Conservation (phyloP, 2,329 filamentous ascomycete species). For the Fusarium poae region DNA sequence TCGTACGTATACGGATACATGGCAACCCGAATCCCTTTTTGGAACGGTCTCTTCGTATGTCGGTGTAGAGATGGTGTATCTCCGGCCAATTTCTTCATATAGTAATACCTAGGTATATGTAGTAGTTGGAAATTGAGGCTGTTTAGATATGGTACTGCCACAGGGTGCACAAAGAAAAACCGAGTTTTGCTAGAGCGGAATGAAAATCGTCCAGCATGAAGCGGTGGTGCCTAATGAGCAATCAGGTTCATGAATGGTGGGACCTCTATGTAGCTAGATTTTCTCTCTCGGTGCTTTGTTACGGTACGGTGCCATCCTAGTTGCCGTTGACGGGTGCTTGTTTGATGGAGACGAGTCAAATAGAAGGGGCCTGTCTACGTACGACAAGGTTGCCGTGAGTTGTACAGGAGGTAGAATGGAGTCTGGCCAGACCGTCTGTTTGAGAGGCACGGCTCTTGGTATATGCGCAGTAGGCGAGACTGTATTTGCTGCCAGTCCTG, state of each 20-base stretch:
- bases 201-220: not conserved
- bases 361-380: slow-evolving; percentile 4
- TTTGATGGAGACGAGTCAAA: slow-evolving; percentile 33
- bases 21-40: not conserved
- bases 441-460: slow-evolving; percentile 8
- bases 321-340: slow-evolving; percentile 29
- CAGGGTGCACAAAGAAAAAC: not conserved
- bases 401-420: slow-evolving; percentile 5
- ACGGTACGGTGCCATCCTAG: slow-evolving; percentile 9
- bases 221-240: not conserved
- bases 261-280: slow-evolving; percentile 20
- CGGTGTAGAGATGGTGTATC: slow-evolving; percentile 21
- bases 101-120: not conserved
- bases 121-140: slow-evolving; percentile 29
- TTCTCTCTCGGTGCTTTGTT: slow-evolving; percentile 31
- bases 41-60: slow-evolving; percentile 9
- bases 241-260: slow-evolving; percentile 5
- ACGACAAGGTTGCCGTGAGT: slow-evolving; percentile 2
- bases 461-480: slow-evolving; percentile 12
- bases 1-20: not conserved
- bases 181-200: not conserved
- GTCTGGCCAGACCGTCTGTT: slow-evolving; percentile 2
- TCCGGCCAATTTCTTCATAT: slow-evolving; percentile 3
- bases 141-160: slow-evolving; percentile 11
- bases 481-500: slow-evolving; percentile 25